Percentiles rank a stretch among this genome's conserved stretches.
Evolutionary conservation across 768 basidiomycete species (phyloP).

Genomic region (Auricularia heimuer): DNA sequence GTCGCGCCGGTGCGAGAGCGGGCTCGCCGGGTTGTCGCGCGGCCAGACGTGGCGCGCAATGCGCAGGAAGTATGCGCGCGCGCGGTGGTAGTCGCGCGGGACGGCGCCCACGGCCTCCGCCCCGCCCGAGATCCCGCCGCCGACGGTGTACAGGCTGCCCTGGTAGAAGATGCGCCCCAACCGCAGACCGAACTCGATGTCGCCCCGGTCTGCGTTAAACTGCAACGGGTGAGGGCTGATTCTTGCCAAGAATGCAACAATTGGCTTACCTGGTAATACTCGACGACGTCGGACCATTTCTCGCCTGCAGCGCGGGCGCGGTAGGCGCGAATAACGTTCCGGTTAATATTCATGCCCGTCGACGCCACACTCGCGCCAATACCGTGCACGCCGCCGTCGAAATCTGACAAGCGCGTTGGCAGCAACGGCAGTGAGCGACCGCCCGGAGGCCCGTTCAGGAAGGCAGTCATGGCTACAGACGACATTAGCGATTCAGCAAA

Average conservation of each 20-base stretch:
- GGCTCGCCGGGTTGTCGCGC: conserved; percentile 50
- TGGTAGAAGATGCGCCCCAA: conserved; percentile 96
- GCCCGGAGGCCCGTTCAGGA: conserved; percentile 80
- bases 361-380: conserved; percentile 91
- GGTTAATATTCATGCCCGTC: conserved; percentile 60
- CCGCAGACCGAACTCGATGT: conserved; percentile 79
- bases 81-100: conserved; percentile 64
- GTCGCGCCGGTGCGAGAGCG: conserved; percentile 23
- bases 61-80: conserved; percentile 72
- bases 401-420: conserved; percentile 75
- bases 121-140: conserved; percentile 76
- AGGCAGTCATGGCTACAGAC: conserved; percentile 60
- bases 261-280: conserved; percentile 67
- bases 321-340: conserved; percentile 77
- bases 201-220: conserved; percentile 94
- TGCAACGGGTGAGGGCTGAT: conserved; percentile 18
- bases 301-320: conserved; percentile 79
- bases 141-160: conserved; percentile 76
- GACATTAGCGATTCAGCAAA: not conserved
- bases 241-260: not conserved
- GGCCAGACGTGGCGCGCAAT: conserved; percentile 87
- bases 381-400: conserved; percentile 88
- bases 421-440: conserved; percentile 79
- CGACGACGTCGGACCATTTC: conserved; percentile 86
- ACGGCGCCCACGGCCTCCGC: conserved; percentile 91